These are phyloP conservation scores for Hypoxylon sp. DNA, from an alignment of 2,329 filamentous ascomycete genomes.

Conservation along the genomic window DNA sequence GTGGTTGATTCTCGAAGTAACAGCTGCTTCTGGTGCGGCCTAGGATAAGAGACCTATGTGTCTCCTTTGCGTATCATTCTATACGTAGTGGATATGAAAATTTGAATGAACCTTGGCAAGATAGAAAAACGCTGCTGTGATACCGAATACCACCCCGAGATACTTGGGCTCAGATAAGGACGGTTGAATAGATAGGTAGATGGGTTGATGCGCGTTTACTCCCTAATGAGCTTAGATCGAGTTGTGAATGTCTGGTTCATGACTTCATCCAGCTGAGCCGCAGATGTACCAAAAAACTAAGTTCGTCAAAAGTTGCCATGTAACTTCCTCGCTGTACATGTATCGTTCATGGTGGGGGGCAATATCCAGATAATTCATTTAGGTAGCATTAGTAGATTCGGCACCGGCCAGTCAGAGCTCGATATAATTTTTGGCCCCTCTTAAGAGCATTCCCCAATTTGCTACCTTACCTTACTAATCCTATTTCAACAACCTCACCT, in stretches of 20 bases:
- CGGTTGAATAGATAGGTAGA: background rate
- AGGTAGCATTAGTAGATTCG: background rate
- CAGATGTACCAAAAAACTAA: background rate
- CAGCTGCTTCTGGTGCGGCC: background rate
- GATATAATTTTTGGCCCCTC: background rate
- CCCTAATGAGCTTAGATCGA: background rate
- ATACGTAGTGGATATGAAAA: background rate
- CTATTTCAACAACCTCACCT: conserved; percentile 7
- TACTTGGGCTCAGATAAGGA: background rate
- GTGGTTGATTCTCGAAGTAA: conserved; percentile 13
- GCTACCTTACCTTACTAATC: conserved; percentile 4
- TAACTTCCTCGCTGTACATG: background rate
- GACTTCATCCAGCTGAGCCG: conserved; percentile 6
- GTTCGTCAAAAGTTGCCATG: conserved; percentile 17
- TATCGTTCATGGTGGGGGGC: background rate
- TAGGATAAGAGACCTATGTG: conserved; percentile 7
- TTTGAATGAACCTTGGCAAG: background rate
- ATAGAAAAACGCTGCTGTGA: background rate
- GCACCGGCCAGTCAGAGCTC: too few relatives aligned
- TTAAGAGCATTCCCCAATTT: background rate
- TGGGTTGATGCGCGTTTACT: background rate
- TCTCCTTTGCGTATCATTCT: conserved; percentile 12
- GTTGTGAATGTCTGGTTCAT: background rate
- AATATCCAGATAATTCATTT: conserved; percentile 3
- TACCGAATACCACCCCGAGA: background rate